Evolutionary conservation across 2,329 filamentous ascomycete genomes (phyloP).

Genomic region (Thelonectria rubi): DNA sequence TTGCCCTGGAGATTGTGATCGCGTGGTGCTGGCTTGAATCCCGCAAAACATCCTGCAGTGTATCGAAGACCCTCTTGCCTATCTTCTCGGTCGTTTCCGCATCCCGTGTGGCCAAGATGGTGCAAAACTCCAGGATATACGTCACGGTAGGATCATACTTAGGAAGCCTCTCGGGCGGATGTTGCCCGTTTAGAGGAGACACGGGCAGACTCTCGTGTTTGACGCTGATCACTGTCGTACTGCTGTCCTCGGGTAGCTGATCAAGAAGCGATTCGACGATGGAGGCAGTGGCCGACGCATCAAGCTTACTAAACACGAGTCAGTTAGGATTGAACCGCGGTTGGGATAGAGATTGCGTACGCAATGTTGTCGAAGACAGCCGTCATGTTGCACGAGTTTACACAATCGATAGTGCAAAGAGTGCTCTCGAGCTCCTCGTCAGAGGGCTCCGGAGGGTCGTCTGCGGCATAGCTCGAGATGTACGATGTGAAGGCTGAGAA

Average conservation of each 20-base stretch:
- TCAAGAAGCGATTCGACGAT: slow-evolving; percentile 76
- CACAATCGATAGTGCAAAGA: slow-evolving; percentile 90
- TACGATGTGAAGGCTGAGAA: slow-evolving; percentile 96
- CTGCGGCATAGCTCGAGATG: slow-evolving; percentile 97
- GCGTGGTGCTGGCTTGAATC: slow-evolving; percentile 82
- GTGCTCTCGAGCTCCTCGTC: slow-evolving; percentile 98
- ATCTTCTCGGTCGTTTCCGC: slow-evolving; percentile 75
- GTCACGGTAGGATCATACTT: slow-evolving; percentile 86
- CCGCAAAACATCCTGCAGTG: slow-evolving; percentile 82
- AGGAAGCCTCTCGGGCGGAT: slow-evolving; percentile 52
- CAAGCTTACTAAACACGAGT: slow-evolving; percentile 47
- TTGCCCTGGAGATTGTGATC: slow-evolving; percentile 82
- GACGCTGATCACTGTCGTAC: slow-evolving; percentile 82
- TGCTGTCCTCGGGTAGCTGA: slow-evolving; percentile 84
- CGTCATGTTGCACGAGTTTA: slow-evolving; percentile 87
- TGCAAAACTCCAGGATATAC: slow-evolving; percentile 91
- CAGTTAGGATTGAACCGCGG: background rate
- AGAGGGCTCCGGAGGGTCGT: slow-evolving; percentile 96
- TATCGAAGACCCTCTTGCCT: slow-evolving; percentile 81
- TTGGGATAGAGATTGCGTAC: slow-evolving; percentile 56
- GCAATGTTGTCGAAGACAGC: slow-evolving; percentile 84
- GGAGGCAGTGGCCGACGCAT: slow-evolving; percentile 43
- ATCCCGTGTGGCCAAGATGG: slow-evolving; percentile 81
- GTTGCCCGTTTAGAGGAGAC: slow-evolving; percentile 64
- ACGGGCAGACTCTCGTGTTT: slow-evolving; percentile 82